phyloP scores from a whole-genome alignment of 148 eudicot genomes.

The Vaccinium darrowii region DNA sequence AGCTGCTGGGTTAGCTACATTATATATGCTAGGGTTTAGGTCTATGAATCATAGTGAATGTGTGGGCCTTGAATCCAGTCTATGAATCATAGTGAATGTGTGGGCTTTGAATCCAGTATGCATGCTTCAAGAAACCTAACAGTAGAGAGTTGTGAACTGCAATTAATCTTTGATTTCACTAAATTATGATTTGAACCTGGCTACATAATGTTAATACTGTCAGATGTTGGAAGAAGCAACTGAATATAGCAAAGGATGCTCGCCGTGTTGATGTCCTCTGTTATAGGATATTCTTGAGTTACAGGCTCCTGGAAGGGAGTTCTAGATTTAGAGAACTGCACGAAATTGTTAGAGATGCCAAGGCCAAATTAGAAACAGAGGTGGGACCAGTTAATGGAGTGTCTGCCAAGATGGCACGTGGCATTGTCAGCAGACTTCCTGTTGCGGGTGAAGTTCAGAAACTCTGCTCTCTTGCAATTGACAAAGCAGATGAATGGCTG shows the following conservation, averaged over 20 bases:
- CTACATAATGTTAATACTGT: constrained; percentile 13
- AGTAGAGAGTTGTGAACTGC: neutral
- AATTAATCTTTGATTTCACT: constrained; percentile 10
- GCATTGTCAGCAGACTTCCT: constrained; percentile 80
- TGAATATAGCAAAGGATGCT: constrained; percentile 75
- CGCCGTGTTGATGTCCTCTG: constrained; percentile 85
- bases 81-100: neutral
- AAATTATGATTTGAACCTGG: constrained; percentile 10
- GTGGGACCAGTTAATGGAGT: constrained; percentile 75
- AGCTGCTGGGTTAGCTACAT: neutral
- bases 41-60: neutral
- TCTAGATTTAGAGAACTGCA: constrained; percentile 73
- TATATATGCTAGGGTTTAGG: neutral
- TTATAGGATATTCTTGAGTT: constrained; percentile 69
- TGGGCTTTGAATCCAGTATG: neutral
- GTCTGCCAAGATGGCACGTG: constrained; percentile 66
- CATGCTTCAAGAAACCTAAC: neutral
- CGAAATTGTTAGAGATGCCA: constrained; percentile 65
- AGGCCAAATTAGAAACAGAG: constrained; percentile 69
- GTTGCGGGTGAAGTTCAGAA: constrained; percentile 72
- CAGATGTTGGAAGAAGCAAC: constrained; percentile 94
- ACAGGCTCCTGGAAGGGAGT: constrained; percentile 75
- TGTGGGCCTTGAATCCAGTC: neutral
- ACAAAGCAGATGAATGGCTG: constrained; percentile 73
- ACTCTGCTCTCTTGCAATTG: constrained; percentile 74